Conservation (phyloP, 805 yeast genomes). For the Scheffersomyces coipomensis region DNA sequence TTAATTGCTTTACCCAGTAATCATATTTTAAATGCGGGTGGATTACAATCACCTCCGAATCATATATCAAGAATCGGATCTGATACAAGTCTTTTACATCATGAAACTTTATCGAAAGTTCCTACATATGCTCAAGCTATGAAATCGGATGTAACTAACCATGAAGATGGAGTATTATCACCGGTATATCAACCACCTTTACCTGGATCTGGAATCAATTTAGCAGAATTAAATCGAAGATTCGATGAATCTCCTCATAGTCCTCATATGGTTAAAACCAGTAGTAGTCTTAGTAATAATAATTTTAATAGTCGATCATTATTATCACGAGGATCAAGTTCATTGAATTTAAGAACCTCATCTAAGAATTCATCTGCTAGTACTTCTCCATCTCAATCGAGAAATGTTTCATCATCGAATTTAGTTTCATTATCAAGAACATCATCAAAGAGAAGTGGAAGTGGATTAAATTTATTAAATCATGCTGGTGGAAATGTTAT, state of each 20-base stretch:
- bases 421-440: slow-evolving; percentile 13
- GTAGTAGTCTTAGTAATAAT: neutral
- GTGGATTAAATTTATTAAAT: slow-evolving; percentile 1
- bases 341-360: slow-evolving; percentile 19
- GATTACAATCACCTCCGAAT: slow-evolving; percentile 47
- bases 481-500: too few relatives aligned
- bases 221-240: slow-evolving; percentile 26
- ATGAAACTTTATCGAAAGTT: slow-evolving; percentile 54
- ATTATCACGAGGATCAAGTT: slow-evolving; percentile 24
- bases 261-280: slow-evolving; percentile 2
- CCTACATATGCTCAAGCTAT: slow-evolving; percentile 86
- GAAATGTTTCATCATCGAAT: slow-evolving; percentile 35
- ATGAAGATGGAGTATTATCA: slow-evolving; percentile 40
- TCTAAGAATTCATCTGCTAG: slow-evolving; percentile 22
- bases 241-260: slow-evolving; percentile 20
- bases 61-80: slow-evolving; percentile 64
- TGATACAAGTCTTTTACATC: slow-evolving; percentile 16
- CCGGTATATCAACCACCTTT: slow-evolving; percentile 67
- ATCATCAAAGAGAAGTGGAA: slow-evolving; percentile 8
- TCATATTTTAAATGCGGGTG: slow-evolving; percentile 33
- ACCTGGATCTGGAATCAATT: slow-evolving; percentile 37
- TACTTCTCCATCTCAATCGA: slow-evolving; percentile 41
- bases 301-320: slow-evolving; percentile 14
- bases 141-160: slow-evolving; percentile 46
- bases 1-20: slow-evolving; percentile 3